A percentile compares a stretch with the other conserved stretches of the same genome.
These are phyloP conservation scores for Alternaria tenuissima DNA, from an alignment of 2,329 filamentous ascomycete species.

Conservation along the genomic window DNA sequence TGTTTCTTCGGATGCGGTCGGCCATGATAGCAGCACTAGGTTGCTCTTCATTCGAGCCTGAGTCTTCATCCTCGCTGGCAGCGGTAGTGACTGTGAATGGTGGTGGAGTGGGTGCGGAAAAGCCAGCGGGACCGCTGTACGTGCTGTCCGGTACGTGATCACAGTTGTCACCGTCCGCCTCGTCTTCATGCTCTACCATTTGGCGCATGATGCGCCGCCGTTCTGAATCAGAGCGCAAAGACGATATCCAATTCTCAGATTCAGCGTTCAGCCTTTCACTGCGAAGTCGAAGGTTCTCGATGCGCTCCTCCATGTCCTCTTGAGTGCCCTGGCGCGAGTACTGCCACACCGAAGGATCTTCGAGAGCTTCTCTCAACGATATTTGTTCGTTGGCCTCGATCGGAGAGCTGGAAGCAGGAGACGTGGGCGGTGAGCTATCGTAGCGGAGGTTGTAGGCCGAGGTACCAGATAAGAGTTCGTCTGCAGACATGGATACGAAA, in stretches of 20 bases:
- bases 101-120: slow-evolving; percentile 50
- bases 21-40: slow-evolving; percentile 51
- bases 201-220: slow-evolving; percentile 22
- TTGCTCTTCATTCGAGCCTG: slow-evolving; percentile 48
- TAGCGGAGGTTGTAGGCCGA: slow-evolving; percentile 78
- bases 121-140: slow-evolving; percentile 30
- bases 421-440: slow-evolving; percentile 33
- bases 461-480: slow-evolving; percentile 77
- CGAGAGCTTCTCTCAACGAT: slow-evolving; percentile 46
- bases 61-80: slow-evolving; percentile 46
- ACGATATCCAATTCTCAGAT: slow-evolving; percentile 19
- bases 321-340: slow-evolving; percentile 35
- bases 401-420: slow-evolving; percentile 37
- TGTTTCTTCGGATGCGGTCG: slow-evolving; percentile 51
- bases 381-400: slow-evolving; percentile 39
- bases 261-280: slow-evolving; percentile 20
- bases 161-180: slow-evolving; percentile 39
- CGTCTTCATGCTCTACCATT: slow-evolving; percentile 31
- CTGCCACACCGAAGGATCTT: slow-evolving; percentile 46
- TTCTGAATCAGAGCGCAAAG: slow-evolving; percentile 20
- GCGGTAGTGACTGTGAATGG: slow-evolving; percentile 51
- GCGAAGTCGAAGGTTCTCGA: slow-evolving; percentile 37
- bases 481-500: slow-evolving; percentile 85
- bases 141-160: slow-evolving; percentile 38
- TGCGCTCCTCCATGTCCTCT: slow-evolving; percentile 38